A percentile compares a stretch with the other conserved stretches of the same genome.
These are phyloP conservation scores for Filobasidium wieringae DNA, from an alignment of 768 basidiomycete species.

Conservation along the genomic window DNA sequence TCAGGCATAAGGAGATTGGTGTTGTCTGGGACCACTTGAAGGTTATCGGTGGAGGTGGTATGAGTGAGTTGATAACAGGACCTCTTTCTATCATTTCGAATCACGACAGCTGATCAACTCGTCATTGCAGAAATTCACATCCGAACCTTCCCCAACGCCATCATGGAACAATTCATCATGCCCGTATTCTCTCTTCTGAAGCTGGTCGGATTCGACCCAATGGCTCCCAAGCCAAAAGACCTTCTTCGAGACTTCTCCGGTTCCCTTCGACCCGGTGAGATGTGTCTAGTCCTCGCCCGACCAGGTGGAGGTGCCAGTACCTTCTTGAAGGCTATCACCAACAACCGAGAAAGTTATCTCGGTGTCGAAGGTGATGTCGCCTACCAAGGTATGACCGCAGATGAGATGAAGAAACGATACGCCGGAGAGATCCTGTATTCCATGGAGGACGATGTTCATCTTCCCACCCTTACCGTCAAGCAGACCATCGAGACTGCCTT, in stretches of 20 bases:
- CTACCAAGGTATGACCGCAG: slow-evolving; percentile 63
- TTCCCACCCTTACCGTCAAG: slow-evolving; percentile 54
- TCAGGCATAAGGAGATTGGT: slow-evolving; percentile 40
- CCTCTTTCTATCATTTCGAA: background rate
- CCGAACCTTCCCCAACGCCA: slow-evolving; percentile 40
- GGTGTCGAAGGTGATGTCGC: slow-evolving; percentile 56
- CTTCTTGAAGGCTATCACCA: slow-evolving; percentile 67
- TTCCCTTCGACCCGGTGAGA: slow-evolving; percentile 52
- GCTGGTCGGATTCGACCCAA: slow-evolving; percentile 48
- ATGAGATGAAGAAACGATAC: slow-evolving; percentile 53
- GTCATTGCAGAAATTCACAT: slow-evolving; percentile 32
- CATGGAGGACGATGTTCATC: slow-evolving; percentile 61
- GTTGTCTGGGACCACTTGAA: slow-evolving; percentile 28
- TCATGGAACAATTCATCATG: slow-evolving; percentile 47
- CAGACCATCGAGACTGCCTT: slow-evolving; percentile 49
- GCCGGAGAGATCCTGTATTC: slow-evolving; percentile 67
- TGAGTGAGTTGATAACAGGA: slow-evolving; percentile 32
- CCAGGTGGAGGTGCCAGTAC: slow-evolving; percentile 54
- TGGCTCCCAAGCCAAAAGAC: slow-evolving; percentile 45
- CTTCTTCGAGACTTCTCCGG: slow-evolving; percentile 51
- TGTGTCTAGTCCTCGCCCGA: slow-evolving; percentile 65
- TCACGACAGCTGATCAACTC: background rate
- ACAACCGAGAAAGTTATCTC: slow-evolving; percentile 59
- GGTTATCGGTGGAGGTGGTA: slow-evolving; percentile 40
- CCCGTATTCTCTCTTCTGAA: slow-evolving; percentile 48